Evolutionary conservation across 768 basidiomycete species (phyloP).

Genomic region (Psilocybe sp.): DNA sequence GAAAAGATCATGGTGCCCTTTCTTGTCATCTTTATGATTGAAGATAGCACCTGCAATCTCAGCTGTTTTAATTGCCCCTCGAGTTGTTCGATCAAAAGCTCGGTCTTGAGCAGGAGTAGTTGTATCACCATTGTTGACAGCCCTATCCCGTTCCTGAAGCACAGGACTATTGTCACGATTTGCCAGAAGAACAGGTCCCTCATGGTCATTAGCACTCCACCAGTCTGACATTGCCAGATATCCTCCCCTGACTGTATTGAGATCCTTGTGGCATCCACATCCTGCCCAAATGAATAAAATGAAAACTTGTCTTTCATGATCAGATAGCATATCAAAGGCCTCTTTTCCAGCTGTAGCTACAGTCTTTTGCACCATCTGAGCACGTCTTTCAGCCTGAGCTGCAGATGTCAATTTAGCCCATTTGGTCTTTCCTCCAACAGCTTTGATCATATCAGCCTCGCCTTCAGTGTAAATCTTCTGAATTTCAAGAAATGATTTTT

Average conservation of each 20-base stretch:
- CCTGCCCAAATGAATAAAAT: constrained; percentile 28
- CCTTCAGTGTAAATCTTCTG: constrained; percentile 1
- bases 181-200: constrained; percentile 20
- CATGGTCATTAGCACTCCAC: constrained; percentile 15
- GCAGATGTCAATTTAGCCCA: constrained; percentile 11
- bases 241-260: constrained; percentile 23
- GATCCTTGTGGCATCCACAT: no score
- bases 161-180: constrained; percentile 26
- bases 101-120: constrained; percentile 1
- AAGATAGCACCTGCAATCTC: constrained; percentile 12
- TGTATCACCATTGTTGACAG: background rate
- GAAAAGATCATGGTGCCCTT: no score
- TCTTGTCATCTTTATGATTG: no score
- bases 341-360: constrained; percentile 11
- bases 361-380: constrained; percentile 10
- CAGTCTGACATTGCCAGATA: constrained; percentile 15
- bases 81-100: background rate
- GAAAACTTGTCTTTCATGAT: constrained; percentile 12
- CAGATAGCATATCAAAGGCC: constrained; percentile 10
- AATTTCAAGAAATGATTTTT: constrained; percentile 11
- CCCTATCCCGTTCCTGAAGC: constrained; percentile 9
- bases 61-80: constrained; percentile 7
- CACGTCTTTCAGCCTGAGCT: constrained; percentile 8
- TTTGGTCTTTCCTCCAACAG: constrained; percentile 10
- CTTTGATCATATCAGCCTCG: constrained; percentile 10